These are phyloP conservation scores for Trichophyton benhamiae DNA, from an alignment of 2,329 filamentous ascomycete species.

Conservation along the genomic window DNA sequence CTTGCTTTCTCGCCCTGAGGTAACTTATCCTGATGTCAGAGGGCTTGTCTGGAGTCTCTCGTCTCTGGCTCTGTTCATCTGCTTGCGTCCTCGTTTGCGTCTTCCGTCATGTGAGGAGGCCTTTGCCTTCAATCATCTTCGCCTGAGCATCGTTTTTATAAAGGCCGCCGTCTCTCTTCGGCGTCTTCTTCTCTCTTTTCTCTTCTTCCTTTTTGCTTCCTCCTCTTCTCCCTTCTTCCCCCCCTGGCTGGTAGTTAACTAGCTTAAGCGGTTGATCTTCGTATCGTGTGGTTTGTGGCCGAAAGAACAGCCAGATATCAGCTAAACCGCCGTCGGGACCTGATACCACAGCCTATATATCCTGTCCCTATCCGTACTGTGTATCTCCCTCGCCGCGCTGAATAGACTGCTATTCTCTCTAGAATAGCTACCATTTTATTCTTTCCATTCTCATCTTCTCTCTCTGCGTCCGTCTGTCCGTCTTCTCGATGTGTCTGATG, in stretches of 20 bases:
- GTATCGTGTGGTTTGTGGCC: neutral
- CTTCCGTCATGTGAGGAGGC: constrained; percentile 1
- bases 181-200: neutral
- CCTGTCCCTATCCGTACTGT: neutral
- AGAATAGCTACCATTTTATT: neutral
- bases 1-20: too few species aligned
- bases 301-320: neutral
- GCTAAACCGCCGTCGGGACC: neutral
- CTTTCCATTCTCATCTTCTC: neutral
- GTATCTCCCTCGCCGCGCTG: neutral
- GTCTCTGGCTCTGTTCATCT: neutral
- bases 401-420: neutral
- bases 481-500: too few species aligned
- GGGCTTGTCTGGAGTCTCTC: neutral
- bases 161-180: neutral
- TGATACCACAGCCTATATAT: neutral
- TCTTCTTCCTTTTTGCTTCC: neutral
- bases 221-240: neutral
- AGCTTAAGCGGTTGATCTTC: neutral
- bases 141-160: neutral
- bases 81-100: neutral
- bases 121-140: neutral
- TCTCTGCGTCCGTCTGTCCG: neutral
- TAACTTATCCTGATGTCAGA: neutral
- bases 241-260: neutral